These are phyloP conservation scores for Ceratobasidium sp. DNA, from an alignment of 1,284 basidiomycete genomes.

Conservation along the genomic window DNA sequence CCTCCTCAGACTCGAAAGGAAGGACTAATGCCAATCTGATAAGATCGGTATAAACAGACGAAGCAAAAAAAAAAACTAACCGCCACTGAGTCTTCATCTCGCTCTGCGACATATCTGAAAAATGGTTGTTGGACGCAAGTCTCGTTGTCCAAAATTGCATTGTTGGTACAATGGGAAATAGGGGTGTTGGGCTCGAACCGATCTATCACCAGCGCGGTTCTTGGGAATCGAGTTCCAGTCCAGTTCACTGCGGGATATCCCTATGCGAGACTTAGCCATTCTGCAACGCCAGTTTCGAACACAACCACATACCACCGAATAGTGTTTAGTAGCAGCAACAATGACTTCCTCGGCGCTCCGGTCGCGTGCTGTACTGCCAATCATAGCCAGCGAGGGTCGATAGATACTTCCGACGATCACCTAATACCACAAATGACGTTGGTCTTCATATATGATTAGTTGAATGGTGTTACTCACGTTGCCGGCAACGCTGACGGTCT, in stretches of 20 bases:
- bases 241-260: not conserved
- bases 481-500: constrained; percentile 38
- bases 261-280: constrained; percentile 9
- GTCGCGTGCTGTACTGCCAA: constrained; percentile 16
- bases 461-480: constrained; percentile 15
- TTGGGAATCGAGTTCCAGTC: constrained; percentile 57
- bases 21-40: constrained; percentile 7
- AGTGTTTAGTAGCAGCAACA: not conserved
- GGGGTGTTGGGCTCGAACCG: constrained; percentile 68
- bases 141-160: constrained; percentile 63
- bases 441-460: not conserved
- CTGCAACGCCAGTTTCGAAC: too few species aligned
- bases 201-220: constrained; percentile 74
- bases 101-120: constrained; percentile 69
- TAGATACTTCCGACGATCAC: constrained; percentile 37
- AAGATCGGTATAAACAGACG: not conserved
- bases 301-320: too few species aligned
- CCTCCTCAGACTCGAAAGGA: constrained; percentile 19
- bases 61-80: not conserved
- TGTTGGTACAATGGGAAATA: constrained; percentile 72
- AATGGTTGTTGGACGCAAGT: constrained; percentile 63
- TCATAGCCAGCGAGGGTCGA: constrained; percentile 1
- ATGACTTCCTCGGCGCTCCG: constrained; percentile 34
- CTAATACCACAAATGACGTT: constrained; percentile 6
- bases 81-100: constrained; percentile 66